Evolutionary conservation across 805 yeast genomes (phyloP), one percentile per base, ranked within the genome.

Genomic region (Candida bentonensis): DNA sequence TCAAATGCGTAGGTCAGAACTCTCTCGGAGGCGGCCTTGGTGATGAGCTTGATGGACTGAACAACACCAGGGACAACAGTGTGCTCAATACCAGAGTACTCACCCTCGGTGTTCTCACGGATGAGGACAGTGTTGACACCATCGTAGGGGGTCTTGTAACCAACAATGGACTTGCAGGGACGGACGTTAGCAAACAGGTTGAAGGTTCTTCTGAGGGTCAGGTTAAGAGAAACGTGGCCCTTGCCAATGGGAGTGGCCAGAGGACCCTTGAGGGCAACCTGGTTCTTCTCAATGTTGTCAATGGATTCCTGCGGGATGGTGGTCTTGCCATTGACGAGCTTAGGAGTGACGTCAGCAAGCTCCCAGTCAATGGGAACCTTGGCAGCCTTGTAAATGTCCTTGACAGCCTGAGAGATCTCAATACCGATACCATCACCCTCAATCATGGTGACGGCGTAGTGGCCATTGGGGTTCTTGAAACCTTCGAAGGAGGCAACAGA

Each of bases 21-120:
- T 67, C 94, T 85, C 70, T 87, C 95, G 47, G 95, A 85, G 47
- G 97, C 97, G 47, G 85, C 87, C 63, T 81, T 82, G 61, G 98
- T 92, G 73, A 92, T 92, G 66, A 92, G 77, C 72, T 92, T 92
- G 70, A 89, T 89, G 51, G 95, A 84, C 73, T 92, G 97, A 44
- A 92, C 96, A 46, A 92, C 97, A 62, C 98, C 98, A 53, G 96
- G 96, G 46, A 87, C 94, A 53, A 92, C 87, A 52, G 86, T 82
- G 73, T 92, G 98, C 74, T 92, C 98, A 57, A 92, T 88, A 70
- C 98, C 98, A 25, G 96, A 88, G 73, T 86, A 89, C 70, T 89
- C 97, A 70, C 95, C 96, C 72, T 89, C 97, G 55, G 96, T 89
- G 75, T 92, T 92, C 70, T 92, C 98, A 75, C 98, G 87, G 66